Percentiles rank a stretch among this genome's conserved stretches.
These are phyloP conservation scores for Backusella westeae DNA, from an alignment of 192 early-diverging fungal genomes.

Conservation along the genomic window DNA sequence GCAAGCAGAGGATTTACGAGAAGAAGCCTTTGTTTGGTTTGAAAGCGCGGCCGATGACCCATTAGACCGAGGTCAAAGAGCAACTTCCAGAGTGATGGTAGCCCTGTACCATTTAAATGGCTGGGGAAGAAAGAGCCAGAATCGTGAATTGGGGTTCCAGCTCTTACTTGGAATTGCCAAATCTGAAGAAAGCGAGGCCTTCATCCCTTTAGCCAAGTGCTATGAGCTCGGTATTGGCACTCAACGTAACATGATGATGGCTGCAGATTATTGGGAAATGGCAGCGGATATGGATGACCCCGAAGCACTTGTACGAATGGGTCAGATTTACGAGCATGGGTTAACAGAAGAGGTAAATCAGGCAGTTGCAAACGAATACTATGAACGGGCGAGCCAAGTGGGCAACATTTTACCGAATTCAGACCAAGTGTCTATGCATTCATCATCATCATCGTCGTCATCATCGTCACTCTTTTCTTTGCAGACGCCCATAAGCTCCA, in stretches of 20 bases:
- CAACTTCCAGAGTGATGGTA: constrained; percentile 23
- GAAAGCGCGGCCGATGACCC: not conserved
- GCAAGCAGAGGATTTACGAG: constrained; percentile 15
- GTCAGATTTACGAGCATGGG: constrained; percentile 20
- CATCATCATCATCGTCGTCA: not conserved
- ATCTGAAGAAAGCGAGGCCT: constrained; percentile 25
- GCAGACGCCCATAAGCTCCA: not conserved
- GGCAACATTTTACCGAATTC: not conserved
- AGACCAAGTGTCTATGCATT: not conserved
- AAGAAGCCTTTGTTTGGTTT: constrained; percentile 10
- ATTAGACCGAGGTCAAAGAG: not conserved
- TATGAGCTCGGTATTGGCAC: constrained; percentile 34
- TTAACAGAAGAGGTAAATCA: not conserved
- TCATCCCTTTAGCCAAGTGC: constrained; percentile 28
- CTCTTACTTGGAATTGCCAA: constrained; percentile 20
- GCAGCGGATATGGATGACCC: constrained; percentile 28
- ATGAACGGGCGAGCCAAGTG: not conserved
- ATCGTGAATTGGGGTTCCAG: constrained; percentile 15
- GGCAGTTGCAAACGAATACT: not conserved
- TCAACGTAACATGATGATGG: constrained; percentile 5
- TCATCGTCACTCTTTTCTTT: not conserved
- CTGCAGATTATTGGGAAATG: constrained; percentile 27
- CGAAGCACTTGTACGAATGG: constrained; percentile 22
- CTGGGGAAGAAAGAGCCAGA: constrained; percentile 21
- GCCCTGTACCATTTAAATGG: constrained; percentile 33